Evolutionary conservation across 2,329 filamentous ascomycete genomes (phyloP).

Genomic region (Gnomoniopsis sp.): DNA sequence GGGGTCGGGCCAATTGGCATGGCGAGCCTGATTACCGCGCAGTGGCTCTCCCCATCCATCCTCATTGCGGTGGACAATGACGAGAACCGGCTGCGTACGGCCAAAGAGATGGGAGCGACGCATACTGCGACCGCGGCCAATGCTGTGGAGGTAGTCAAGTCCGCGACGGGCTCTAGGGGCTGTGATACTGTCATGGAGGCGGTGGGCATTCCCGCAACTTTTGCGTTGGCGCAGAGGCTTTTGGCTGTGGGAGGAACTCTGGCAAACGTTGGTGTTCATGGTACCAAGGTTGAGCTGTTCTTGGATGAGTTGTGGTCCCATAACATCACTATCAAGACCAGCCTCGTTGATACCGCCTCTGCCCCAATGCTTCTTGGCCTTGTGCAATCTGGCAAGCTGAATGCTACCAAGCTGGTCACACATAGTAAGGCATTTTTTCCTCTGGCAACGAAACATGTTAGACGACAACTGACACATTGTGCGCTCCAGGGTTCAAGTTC

Average conservation of each 20-base stretch:
- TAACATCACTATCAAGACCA: slow-evolving; percentile 49
- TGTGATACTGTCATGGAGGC: slow-evolving; percentile 58
- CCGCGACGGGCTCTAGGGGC: slow-evolving; percentile 46
- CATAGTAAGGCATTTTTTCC: slow-evolving; percentile 35
- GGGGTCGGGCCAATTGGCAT: slow-evolving; percentile 55
- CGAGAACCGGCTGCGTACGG: slow-evolving; percentile 41
- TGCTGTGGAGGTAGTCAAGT: slow-evolving; percentile 35
- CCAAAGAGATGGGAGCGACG: slow-evolving; percentile 46
- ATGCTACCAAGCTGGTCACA: slow-evolving; percentile 41
- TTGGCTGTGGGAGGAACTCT: slow-evolving; percentile 51
- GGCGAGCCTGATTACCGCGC: slow-evolving; percentile 50
- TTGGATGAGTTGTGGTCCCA: slow-evolving; percentile 52
- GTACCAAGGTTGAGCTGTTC: slow-evolving; percentile 47
- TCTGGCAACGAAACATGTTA: neutral
- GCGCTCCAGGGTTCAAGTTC: slow-evolving; percentile 35
- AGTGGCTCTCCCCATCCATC: slow-evolving; percentile 49
- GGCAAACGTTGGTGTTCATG: slow-evolving; percentile 58
- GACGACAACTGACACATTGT: neutral
- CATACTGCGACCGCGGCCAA: slow-evolving; percentile 34
- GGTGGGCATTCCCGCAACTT: slow-evolving; percentile 51
- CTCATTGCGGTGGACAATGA: slow-evolving; percentile 52
- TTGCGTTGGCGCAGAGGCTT: slow-evolving; percentile 50
- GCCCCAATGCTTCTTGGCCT: slow-evolving; percentile 48
- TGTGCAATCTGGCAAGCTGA: slow-evolving; percentile 36
- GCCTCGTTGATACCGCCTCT: slow-evolving; percentile 43